These are phyloP conservation scores for Chalciporus chontae DNA, from an alignment of 768 basidiomycete genomes.

Conservation along the genomic window DNA sequence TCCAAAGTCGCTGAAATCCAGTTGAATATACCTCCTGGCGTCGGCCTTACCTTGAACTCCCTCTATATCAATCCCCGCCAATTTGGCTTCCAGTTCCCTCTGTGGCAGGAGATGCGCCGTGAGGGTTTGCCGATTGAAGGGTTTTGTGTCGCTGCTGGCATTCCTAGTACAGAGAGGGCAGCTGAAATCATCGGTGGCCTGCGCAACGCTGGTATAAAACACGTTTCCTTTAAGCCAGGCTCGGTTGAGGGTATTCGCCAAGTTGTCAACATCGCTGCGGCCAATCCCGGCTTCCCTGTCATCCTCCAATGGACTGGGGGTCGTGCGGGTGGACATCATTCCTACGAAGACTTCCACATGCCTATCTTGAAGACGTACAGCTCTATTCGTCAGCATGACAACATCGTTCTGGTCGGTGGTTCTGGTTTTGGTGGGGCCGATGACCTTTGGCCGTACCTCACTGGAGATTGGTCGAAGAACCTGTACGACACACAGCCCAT, in stretches of 20 bases:
- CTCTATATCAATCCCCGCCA: conserved; percentile 98
- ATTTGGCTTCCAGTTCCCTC: conserved; percentile 93
- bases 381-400: conserved; percentile 82
- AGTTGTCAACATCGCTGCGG: conserved; percentile 91
- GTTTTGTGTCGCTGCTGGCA: conserved; percentile 98
- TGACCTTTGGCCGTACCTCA: conserved; percentile 95
- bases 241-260: conserved; percentile 97
- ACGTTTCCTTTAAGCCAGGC: conserved; percentile 97
- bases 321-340: conserved; percentile 97
- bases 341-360: conserved; percentile 98
- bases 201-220: conserved; percentile 82
- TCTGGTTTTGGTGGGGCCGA: conserved; percentile 95
- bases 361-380: conserved; percentile 89
- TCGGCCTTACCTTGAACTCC: conserved; percentile 90
- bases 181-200: conserved; percentile 91
- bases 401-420: conserved; percentile 88
- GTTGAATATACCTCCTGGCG: conserved; percentile 75
- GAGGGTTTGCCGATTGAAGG: conserved; percentile 97
- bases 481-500: conserved; percentile 85
- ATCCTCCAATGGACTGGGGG: conserved; percentile 99
- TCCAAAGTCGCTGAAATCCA: conserved; percentile 93
- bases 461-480: conserved; percentile 89
- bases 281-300: conserved; percentile 94
- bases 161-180: conserved; percentile 95
- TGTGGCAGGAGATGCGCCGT: conserved; percentile 96